Evolutionary conservation across 768 basidiomycete genomes (phyloP), one percentile per base, ranked within the genome.

Genomic region (Hypsizygus marmoreus): DNA sequence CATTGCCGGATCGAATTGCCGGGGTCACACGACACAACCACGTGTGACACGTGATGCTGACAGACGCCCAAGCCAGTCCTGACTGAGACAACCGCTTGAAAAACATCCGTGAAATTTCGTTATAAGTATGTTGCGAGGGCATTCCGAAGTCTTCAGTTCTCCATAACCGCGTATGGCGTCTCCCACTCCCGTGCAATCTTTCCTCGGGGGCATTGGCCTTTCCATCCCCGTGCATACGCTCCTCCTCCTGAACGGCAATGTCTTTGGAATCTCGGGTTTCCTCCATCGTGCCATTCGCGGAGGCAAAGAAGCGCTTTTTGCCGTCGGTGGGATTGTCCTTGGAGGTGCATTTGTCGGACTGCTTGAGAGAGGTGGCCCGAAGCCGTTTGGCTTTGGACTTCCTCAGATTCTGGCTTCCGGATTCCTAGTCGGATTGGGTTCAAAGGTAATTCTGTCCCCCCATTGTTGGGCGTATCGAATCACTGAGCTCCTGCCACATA

Each of bases 231-330:
- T 75, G 2, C 77, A 83, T 52, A 61, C 75, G 12, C 64, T 84
- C 4, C 60, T 80, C 23, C 56, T 79, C 11, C 67, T 81, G 30
- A 83, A 81, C 45, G 80, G 81, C 17, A 69, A 66, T 45, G 72
- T 76, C 36, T 79, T 82, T 49, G 83, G 83, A 1, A 75, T 84
- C 41, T 83, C 81, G 19, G 81, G 81, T 13, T 82, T 83, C 51
- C 54, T 84, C 2, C 78, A 83, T 57, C 69, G 73, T 37, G 71
- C 77, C 0, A 59, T 72, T 6, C 67, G 67, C 20, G 79, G 81
- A 13, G 61, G 63, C 47, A 53, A 54, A 23, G 81, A 80, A 37
- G 73, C 70, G 3, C 40, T 68, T 1, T 61, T 64, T 2, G 73
- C 72, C 6, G 71, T 72, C 6, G 51, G 61, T 22, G 82, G 80